Evolutionary conservation across 345 rosid species (phyloP), one percentile per base, ranked within the genome.

Genomic region (Trapa incisa): DNA sequence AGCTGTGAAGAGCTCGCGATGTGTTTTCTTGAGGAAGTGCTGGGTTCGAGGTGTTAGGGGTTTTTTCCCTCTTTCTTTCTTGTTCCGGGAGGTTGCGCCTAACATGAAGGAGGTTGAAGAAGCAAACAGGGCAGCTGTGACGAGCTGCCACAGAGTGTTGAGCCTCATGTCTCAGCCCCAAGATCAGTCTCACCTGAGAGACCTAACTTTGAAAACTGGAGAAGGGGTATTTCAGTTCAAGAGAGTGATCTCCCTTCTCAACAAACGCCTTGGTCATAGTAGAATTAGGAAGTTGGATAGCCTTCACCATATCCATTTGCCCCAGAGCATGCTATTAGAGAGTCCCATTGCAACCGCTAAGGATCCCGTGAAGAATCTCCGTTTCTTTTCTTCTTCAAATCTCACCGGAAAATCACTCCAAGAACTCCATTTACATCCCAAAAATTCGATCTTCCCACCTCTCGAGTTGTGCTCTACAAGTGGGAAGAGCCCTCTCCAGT

Each of bases 181-280:
- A 74, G 89, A 86, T 75, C 89, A 83, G 57, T 86, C 75, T 41
- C 85, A 80, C 61, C 73, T 74, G 57, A 82, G 74, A 76, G 83
- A 79, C 82, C 77, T 91, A 54, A 83, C 82, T 80, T 74, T 77
- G 67, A 90, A 89, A 75, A 86, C 92, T 70, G 86, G 81, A 66
- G 96, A 95, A 63, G 96, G 96, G 77, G 93, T 95, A 66, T 83
- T 70, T 79, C 83, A 79, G 92, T 91, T 95, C 77, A 91, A 89
- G 74, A 91, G 81, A 77, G 96, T 95, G 60, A 79, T 75, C 77
- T 89, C 81, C 76, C 83, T 95, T 77, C 74, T 95, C 60, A 78
- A 86, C 66, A 77, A 67, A 57, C 79, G 87, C 73, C 85, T 86
- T 76, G 97, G 97, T 73, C 99, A 91, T 84, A 93, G 97, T 10